phyloP scores from a whole-genome alignment of 305 asterid genomes.

The Solanum chacoense region DNA sequence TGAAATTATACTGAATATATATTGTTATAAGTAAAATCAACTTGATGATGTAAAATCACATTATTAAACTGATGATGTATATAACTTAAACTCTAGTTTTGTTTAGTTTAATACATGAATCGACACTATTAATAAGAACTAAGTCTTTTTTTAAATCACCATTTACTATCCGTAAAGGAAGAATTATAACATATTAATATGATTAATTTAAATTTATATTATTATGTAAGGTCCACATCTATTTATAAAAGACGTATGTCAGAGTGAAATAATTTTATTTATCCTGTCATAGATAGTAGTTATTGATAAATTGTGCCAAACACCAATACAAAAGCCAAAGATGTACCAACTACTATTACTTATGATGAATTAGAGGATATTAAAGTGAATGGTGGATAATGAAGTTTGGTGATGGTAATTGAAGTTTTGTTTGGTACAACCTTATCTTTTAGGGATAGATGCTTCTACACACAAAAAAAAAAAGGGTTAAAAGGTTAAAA shows the following conservation, averaged over 20 bases:
- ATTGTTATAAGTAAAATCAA: too few species aligned
- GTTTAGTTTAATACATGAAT: too few species aligned
- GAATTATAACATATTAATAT: background rate
- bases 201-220: background rate
- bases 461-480: constrained; percentile 5
- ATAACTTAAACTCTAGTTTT: background rate
- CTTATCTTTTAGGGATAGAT: constrained; percentile 7
- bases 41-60: background rate
- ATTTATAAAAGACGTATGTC: too few species aligned
- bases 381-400: constrained; percentile 3
- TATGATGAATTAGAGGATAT: background rate
- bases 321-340: background rate
- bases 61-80: too few species aligned
- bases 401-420: background rate
- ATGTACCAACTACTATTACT: background rate
- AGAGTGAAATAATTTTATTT: background rate
- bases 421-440: constrained; percentile 4
- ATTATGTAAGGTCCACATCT: too few species aligned
- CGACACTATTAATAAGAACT: too few species aligned
- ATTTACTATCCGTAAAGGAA: background rate
- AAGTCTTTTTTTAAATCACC: too few species aligned
- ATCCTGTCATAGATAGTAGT: background rate
- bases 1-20: background rate
- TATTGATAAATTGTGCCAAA: background rate
- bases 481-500: constrained; percentile 3